These are phyloP conservation scores for Tardiomyces digboiensis DNA, from an alignment of 1,139 yeast species.

Conservation along the genomic window DNA sequence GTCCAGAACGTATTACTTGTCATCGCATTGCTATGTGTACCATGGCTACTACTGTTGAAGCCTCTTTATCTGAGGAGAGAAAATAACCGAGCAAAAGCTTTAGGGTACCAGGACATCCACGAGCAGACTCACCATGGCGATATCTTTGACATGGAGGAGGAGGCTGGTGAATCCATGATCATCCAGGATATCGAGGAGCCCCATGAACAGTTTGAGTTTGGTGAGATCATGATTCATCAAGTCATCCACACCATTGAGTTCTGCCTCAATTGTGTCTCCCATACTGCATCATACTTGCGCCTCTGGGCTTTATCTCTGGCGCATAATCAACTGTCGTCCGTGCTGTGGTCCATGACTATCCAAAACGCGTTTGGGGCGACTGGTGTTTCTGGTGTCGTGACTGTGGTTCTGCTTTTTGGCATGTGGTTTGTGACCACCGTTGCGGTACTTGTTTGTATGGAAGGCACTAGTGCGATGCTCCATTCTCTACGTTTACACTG, in stretches of 20 bases:
- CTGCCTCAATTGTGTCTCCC: constrained; percentile 94
- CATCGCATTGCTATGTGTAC: constrained; percentile 81
- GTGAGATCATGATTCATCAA: constrained; percentile 94
- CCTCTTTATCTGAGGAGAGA: constrained; percentile 58
- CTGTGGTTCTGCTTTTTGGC: constrained; percentile 74
- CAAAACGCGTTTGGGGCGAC: constrained; percentile 68
- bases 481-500: constrained; percentile 95
- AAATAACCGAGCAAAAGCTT: constrained; percentile 17
- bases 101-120: constrained; percentile 13
- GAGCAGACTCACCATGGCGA: constrained; percentile 13
- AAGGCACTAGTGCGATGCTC: constrained; percentile 98
- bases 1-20: constrained; percentile 68
- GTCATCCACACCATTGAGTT: constrained; percentile 98
- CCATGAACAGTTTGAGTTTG: constrained; percentile 48
- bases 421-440: constrained; percentile 94
- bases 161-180: constrained; percentile 7
- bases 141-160: constrained; percentile 14
- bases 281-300: constrained; percentile 94
- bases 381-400: constrained; percentile 60
- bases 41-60: constrained; percentile 83
- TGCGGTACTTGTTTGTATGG: constrained; percentile 90
- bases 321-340: constrained; percentile 92
- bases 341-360: constrained; percentile 94
- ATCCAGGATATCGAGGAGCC: constrained; percentile 26
- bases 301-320: constrained; percentile 98